These are phyloP conservation scores for Perkinsela sp. DNA, from an alignment of 208 protist species.

Conservation along the genomic window DNA sequence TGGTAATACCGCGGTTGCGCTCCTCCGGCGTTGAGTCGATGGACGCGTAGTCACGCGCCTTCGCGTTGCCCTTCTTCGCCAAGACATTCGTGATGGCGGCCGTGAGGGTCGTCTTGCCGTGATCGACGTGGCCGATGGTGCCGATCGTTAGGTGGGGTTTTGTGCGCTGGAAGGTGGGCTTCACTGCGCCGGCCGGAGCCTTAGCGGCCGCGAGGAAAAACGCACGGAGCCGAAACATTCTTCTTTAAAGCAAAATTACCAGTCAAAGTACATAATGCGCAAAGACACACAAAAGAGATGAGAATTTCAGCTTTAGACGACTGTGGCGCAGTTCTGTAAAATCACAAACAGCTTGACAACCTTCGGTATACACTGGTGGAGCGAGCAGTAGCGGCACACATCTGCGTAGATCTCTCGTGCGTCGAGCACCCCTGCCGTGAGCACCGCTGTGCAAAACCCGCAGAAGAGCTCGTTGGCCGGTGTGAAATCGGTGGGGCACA, in stretches of 20 bases:
- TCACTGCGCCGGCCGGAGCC: conserved; percentile 4
- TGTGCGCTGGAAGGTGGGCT: conserved; percentile 61
- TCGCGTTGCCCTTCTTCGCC: conserved; percentile 36
- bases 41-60: conserved; percentile 77
- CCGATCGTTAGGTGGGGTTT: conserved; percentile 94
- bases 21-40: conserved; percentile 97
- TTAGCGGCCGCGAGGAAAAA: conserved; percentile 1
- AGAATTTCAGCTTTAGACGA: too few relatives aligned
- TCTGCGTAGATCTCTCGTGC: background rate
- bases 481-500: background rate
- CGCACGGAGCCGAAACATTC: background rate
- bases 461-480: background rate
- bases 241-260: background rate
- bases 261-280: background rate
- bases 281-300: too few relatives aligned
- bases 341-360: background rate
- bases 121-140: conserved; percentile 95
- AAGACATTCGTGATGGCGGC: conserved; percentile 86
- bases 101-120: conserved; percentile 95
- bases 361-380: background rate
- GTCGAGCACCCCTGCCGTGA: background rate
- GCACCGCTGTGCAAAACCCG: background rate
- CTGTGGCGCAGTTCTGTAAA: background rate
- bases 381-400: background rate
- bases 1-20: conserved; percentile 96